A percentile compares a stretch with the other conserved stretches of the same genome.
phyloP scores from a whole-genome alignment of 257 asterid species.

The Lycium ferocissimum region DNA sequence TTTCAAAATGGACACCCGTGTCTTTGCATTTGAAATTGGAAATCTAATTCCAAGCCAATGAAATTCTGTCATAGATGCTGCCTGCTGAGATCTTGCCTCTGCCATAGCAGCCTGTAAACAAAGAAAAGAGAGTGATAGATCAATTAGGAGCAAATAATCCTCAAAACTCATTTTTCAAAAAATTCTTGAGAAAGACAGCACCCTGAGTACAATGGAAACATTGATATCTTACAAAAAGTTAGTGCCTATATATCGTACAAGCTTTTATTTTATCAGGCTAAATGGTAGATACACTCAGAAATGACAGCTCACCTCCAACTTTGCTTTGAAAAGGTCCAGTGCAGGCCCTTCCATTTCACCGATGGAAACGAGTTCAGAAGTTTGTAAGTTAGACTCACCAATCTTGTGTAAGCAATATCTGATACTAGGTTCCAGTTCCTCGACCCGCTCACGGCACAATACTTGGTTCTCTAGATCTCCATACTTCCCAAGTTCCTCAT shows the following conservation, averaged over 20 bases:
- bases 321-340: constrained; percentile 85
- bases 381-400: constrained; percentile 80
- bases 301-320: constrained; percentile 71
- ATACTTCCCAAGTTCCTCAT: constrained; percentile 96
- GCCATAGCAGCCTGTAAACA: constrained; percentile 84
- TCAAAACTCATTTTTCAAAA: not conserved
- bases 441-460: constrained; percentile 92
- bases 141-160: constrained; percentile 19
- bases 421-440: constrained; percentile 90
- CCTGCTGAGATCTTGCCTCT: constrained; percentile 95
- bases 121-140: constrained; percentile 37
- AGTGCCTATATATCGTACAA: not conserved
- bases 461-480: constrained; percentile 93
- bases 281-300: not conserved
- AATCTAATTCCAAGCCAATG: constrained; percentile 85
- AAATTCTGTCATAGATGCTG: constrained; percentile 90
- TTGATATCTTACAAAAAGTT: not conserved
- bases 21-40: constrained; percentile 90
- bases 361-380: constrained; percentile 77
- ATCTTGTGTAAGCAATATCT: constrained; percentile 87
- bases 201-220: not conserved
- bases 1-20: constrained; percentile 84
- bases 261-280: too few relatives aligned
- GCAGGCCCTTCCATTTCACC: constrained; percentile 99
- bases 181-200: not conserved